Evolutionary conservation across 2,329 filamentous ascomycete genomes (phyloP).

Genomic region (Drechslera avenae): DNA sequence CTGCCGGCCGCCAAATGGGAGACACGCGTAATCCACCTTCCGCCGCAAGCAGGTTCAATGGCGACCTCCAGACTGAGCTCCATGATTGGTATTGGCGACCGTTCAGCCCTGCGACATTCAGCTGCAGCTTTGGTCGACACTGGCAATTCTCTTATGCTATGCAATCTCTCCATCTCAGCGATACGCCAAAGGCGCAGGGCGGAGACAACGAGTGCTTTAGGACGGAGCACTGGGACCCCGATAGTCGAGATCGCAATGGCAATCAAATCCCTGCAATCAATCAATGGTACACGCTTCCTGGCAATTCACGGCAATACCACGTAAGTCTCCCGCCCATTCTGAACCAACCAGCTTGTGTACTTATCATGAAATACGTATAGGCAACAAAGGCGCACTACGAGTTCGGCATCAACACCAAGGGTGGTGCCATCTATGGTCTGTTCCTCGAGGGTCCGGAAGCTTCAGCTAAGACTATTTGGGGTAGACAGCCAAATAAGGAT

Average conservation of each 20-base stretch:
- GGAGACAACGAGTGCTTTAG: slow-evolving; percentile 22
- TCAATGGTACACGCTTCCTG: slow-evolving; percentile 26
- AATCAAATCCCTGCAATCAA: slow-evolving; percentile 12
- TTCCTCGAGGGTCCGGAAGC: slow-evolving; percentile 19
- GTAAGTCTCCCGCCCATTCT: background rate
- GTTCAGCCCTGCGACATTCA: slow-evolving; percentile 5
- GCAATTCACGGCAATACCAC: slow-evolving; percentile 8
- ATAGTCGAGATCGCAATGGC: slow-evolving; percentile 7
- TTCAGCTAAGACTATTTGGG: slow-evolving; percentile 15
- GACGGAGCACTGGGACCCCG: slow-evolving; percentile 23
- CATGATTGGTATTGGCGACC: slow-evolving; percentile 24
- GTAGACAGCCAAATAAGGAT: background rate
- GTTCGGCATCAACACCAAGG: slow-evolving; percentile 17
- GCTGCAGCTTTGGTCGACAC: slow-evolving; percentile 16
- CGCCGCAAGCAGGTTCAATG: slow-evolving; percentile 20
- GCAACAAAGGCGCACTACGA: slow-evolving; percentile 24
- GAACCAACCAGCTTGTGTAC: background rate
- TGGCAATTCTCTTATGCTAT: slow-evolving; percentile 18
- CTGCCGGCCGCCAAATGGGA: slow-evolving; percentile 15
- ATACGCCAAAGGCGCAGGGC: slow-evolving; percentile 10
- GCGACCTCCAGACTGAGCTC: slow-evolving; percentile 18
- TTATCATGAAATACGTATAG: slow-evolving; percentile 4
- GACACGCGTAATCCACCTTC: slow-evolving; percentile 23
- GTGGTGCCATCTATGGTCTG: slow-evolving; percentile 19
- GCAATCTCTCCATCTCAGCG: slow-evolving; percentile 14